phyloP scores from a whole-genome alignment of 352 stramenopile species.

The Phytophthora cryptogea region DNA sequence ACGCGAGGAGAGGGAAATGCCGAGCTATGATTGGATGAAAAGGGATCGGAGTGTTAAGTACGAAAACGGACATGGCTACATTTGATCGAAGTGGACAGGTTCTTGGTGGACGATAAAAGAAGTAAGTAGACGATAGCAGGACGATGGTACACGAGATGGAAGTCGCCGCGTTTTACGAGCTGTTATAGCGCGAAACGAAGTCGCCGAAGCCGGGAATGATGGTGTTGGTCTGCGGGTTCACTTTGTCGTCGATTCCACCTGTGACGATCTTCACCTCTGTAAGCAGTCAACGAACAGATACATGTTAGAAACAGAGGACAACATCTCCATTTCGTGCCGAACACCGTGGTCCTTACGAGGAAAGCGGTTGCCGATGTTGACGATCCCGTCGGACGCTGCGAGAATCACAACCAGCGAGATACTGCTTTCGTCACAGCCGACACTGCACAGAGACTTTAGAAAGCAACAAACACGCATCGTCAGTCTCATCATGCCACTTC shows the following conservation, averaged over 20 bases:
- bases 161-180: neutral
- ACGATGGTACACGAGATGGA: too few species aligned
- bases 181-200: constrained; percentile 54
- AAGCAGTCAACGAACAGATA: neutral
- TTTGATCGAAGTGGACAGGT: neutral
- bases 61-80: neutral
- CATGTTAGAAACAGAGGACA: neutral
- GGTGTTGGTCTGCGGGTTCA: constrained; percentile 21
- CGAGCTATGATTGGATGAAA: neutral
- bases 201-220: constrained; percentile 45
- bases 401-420: constrained; percentile 53
- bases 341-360: constrained; percentile 30
- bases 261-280: constrained; percentile 46
- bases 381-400: constrained; percentile 34
- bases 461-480: neutral
- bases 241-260: constrained; percentile 39
- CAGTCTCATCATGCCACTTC: neutral
- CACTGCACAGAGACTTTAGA: constrained; percentile 32
- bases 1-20: neutral
- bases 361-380: constrained; percentile 37
- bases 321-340: too few species aligned
- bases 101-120: too few species aligned
- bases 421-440: constrained; percentile 31
- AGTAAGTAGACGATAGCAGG: too few species aligned
- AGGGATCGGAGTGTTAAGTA: neutral